Conservation (phyloP, 345 rosid species). For the Rhodomyrtus tomentosa region DNA sequence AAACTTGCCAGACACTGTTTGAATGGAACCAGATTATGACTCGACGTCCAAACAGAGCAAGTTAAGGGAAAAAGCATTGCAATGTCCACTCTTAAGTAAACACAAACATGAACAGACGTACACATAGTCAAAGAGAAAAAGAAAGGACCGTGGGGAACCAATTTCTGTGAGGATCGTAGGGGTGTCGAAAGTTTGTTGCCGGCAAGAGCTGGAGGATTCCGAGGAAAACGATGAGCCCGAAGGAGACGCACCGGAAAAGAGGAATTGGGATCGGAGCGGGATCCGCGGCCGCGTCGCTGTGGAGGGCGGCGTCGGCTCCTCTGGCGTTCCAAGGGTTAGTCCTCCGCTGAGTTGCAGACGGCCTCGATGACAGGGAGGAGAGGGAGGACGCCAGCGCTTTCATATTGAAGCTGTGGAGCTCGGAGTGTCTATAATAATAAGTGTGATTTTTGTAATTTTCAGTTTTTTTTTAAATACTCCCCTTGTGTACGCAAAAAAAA, state of each 20-base stretch:
- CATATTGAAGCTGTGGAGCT: no score
- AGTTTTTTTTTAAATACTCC: no score
- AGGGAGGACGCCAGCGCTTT: background rate
- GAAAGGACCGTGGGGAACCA: slow-evolving; percentile 12
- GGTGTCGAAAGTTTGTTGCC: slow-evolving; percentile 29
- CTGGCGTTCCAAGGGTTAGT: background rate
- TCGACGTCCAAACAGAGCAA: background rate
- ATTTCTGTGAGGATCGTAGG: slow-evolving; percentile 18
- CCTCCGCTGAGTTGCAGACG: background rate
- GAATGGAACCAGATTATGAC: background rate
- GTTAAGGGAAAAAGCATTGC: background rate
- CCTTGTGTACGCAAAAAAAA: background rate
- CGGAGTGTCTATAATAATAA: background rate
- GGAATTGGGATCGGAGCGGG: slow-evolving; percentile 11
- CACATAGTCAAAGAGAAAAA: background rate
- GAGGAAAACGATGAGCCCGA: slow-evolving; percentile 10
- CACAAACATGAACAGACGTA: background rate
- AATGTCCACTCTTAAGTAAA: background rate
- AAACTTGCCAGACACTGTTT: background rate
- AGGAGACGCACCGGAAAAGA: slow-evolving; percentile 7
- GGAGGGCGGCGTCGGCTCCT: background rate
- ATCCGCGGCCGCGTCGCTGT: background rate
- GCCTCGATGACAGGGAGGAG: background rate
- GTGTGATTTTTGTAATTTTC: background rate
- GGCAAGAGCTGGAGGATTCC: slow-evolving; percentile 25